Evolutionary conservation across 306 rosid species (phyloP).

Genomic region (Prunus mira): DNA sequence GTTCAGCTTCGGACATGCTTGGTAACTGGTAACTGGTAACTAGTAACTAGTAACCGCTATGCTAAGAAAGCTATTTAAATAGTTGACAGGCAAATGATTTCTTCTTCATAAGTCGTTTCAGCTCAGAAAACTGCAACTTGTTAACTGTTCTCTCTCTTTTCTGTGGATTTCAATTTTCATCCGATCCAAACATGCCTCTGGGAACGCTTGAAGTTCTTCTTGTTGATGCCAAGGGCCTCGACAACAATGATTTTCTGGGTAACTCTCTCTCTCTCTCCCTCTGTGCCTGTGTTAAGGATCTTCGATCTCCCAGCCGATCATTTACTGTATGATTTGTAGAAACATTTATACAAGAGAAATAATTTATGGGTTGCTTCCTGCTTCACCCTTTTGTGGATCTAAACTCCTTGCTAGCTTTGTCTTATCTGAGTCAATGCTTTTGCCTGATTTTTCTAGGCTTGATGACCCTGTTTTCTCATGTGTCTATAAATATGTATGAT

Average conservation of each 20-base stretch:
- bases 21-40: not conserved
- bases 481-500: not conserved
- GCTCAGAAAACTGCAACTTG: not conserved
- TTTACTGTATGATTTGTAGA: not conserved
- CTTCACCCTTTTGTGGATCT: slow-evolving; percentile 1
- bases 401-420: not conserved
- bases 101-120: not conserved
- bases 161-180: not conserved
- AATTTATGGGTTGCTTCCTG: not conserved
- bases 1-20: no score
- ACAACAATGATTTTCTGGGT: slow-evolving; percentile 65
- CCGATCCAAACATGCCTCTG: slow-evolving; percentile 46
- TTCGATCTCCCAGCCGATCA: not conserved
- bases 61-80: not conserved
- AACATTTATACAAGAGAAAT: not conserved
- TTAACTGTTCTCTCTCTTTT: not conserved
- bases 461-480: not conserved
- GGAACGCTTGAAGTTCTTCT: slow-evolving; percentile 80
- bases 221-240: slow-evolving; percentile 62
- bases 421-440: not conserved
- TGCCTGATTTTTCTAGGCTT: not conserved
- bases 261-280: not conserved
- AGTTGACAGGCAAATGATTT: not conserved
- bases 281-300: not conserved
- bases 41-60: not conserved